Evolutionary conservation across 106 monocot genomes (phyloP).

Genomic region (Amphibolis antarctica): DNA sequence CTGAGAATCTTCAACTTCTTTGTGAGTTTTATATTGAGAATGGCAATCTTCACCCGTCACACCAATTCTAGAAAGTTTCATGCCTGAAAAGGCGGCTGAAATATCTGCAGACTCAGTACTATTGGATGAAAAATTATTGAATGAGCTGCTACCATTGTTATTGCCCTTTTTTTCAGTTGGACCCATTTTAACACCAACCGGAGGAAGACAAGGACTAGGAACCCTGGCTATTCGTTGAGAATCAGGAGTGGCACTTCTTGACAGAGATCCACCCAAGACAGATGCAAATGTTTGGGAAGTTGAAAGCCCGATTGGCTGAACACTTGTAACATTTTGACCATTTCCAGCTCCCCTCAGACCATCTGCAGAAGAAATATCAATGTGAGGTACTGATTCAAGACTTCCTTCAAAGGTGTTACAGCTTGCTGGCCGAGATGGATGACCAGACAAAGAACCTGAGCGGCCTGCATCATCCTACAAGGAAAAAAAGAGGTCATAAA

Average conservation of each 20-base stretch:
- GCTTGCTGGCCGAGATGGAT: constrained; percentile 41
- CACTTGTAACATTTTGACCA: constrained; percentile 21
- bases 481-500: not conserved
- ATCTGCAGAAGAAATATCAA: constrained; percentile 27
- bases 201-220: constrained; percentile 78
- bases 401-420: constrained; percentile 28
- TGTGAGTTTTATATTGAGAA: constrained; percentile 28
- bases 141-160: constrained; percentile 27
- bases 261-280: constrained; percentile 51
- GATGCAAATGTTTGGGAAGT: constrained; percentile 62
- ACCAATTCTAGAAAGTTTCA: constrained; percentile 38
- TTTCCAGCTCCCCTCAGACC: constrained; percentile 11
- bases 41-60: constrained; percentile 23
- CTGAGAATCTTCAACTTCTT: constrained; percentile 37
- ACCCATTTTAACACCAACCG: constrained; percentile 51
- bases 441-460: constrained; percentile 26
- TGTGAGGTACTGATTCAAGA: constrained; percentile 19
- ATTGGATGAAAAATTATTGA: constrained; percentile 20
- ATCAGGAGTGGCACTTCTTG: constrained; percentile 70
- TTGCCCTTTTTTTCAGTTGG: constrained; percentile 36
- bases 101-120: constrained; percentile 44
- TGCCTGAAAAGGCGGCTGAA: constrained; percentile 42
- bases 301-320: constrained; percentile 28
- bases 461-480: constrained; percentile 53
- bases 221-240: constrained; percentile 54